These are phyloP conservation scores for Psilocybe cyanescens DNA, from an alignment of 768 basidiomycete species.

Conservation along the genomic window DNA sequence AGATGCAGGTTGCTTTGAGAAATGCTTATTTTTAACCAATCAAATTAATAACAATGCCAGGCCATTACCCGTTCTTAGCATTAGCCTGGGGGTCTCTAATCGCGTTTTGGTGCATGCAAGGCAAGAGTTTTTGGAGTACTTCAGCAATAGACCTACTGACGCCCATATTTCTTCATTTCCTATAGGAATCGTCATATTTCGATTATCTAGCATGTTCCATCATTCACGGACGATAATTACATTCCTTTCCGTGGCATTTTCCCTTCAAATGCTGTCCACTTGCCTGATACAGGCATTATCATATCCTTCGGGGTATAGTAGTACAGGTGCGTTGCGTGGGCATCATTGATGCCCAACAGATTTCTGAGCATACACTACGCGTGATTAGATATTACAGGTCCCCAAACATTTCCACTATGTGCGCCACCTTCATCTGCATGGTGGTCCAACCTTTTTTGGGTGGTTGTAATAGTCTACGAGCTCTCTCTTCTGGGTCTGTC, in stretches of 20 bases:
- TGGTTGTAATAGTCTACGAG: neutral
- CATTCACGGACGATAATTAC: slow-evolving; percentile 1
- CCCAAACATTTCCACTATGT: neutral
- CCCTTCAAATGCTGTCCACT: neutral
- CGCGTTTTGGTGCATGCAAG: slow-evolving; percentile 6
- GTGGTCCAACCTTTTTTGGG: slow-evolving; percentile 4
- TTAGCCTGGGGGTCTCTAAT: neutral
- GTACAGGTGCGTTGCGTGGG: neutral
- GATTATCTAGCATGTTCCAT: slow-evolving; percentile 10
- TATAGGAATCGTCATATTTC: slow-evolving; percentile 2
- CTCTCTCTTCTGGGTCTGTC: neutral
- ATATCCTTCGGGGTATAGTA: neutral
- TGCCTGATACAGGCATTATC: neutral
- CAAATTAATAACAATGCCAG: neutral
- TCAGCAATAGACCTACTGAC: no score
- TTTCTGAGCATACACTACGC: neutral
- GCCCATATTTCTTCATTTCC: no score
- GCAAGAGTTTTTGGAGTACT: neutral
- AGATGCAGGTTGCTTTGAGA: neutral
- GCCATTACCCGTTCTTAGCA: neutral
- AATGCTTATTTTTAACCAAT: neutral
- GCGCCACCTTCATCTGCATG: slow-evolving; percentile 1
- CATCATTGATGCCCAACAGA: neutral
- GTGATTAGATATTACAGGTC: neutral
- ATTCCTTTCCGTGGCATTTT: neutral